Base-by-base conservation (phyloP, 2,329 filamentous ascomycete genomes). In the Zymoseptoria tritici region DNA sequence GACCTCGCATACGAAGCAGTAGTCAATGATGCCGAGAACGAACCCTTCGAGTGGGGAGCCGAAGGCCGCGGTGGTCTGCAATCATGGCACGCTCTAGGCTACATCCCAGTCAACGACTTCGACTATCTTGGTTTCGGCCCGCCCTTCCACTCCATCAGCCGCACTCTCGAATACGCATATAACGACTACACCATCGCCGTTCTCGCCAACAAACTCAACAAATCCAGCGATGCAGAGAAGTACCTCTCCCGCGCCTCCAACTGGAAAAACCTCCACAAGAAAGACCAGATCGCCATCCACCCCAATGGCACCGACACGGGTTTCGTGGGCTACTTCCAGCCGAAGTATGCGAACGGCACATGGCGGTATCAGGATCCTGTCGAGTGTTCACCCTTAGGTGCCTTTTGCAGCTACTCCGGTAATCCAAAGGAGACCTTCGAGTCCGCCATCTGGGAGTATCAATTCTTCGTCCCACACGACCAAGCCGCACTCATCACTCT, bases 261-360 rank as follows among this genome's bases (percentile, higher is more conserved):
- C 67, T 90, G 87, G 87, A 80, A 84, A 16, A 89, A 88, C 67
- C 86, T 89, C 64, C 90, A 85, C 86, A 85, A 89, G 69, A 69
- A 79, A 0, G 70, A 81, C 53, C 79, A 83, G 52, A 77, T 75
- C 0, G 83, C 83, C 0, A 76, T 86, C 58, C 63, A 59, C 60
- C 55, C 59, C 16, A 81, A 82, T 58, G 84, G 83, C 0, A 77
- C 70, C 0, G 76, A 87, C 62, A 87, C 85, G 0, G 83, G 83
- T 2, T 90, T 87, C 64, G 78, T 76, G 0, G 87, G 87, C 0
- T 90, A 89, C 69, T 84, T 90, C 62, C 85, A 89, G 68, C 86
- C 86, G 0, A 83, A 82, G 20, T 86, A 83, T 57, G 70, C 83
- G 1, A 90, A 90, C 65, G 78, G 80, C 26, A 88, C 85, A 0